Base-by-base conservation (phyloP, 169 alveolate species). In the Plasmodium gonderi region DNA sequence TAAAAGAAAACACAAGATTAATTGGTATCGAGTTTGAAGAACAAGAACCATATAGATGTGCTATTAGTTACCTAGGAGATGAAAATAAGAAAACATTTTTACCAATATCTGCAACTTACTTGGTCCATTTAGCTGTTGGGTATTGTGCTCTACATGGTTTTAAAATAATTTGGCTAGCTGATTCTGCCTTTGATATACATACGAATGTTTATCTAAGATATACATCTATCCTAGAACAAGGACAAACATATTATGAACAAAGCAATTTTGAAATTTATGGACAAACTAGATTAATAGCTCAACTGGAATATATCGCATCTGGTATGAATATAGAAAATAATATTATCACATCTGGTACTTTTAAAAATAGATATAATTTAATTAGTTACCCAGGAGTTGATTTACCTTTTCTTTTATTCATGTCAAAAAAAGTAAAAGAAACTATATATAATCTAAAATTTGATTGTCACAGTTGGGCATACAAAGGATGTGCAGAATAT, bases 21-120 rank as follows among this genome's bases (percentile, higher is more conserved):
- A 94, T 94, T 75, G 96, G 96, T 51, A 94, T 94, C 17, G 96
- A 94, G 89, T 94, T 94, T 94, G 96, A 94, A 76, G 92, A 91
- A 17, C 92, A 91, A 74, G 90, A 94, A 44, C 96, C 96, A 3
- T 80, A 90, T 64, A 74, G 96, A 81, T 94, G 96, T 91, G 96
- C 93, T 38, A 94, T 94, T 72, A 94, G 96, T 64, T 94, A 94
- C 91, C 74, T 94, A 31, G 96, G 95, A 2, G 91, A 94, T 74
- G 96, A 94, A 67, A 33, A 29, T 6, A 64, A 69, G 51, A 94
- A 91, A 42, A 80, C 94, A 7, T n/a, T 42, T 54, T 74, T 94
- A 26, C 78, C 94, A 20, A 65, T 94, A 29, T 91, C 94, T 12
- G 96, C 95, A 76, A 49, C 79, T 54, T 47, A 14, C n/a, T 65